Evolutionary conservation across 2,329 filamentous ascomycete species (phyloP).

Genomic region (Fusarium cyanostomum): DNA sequence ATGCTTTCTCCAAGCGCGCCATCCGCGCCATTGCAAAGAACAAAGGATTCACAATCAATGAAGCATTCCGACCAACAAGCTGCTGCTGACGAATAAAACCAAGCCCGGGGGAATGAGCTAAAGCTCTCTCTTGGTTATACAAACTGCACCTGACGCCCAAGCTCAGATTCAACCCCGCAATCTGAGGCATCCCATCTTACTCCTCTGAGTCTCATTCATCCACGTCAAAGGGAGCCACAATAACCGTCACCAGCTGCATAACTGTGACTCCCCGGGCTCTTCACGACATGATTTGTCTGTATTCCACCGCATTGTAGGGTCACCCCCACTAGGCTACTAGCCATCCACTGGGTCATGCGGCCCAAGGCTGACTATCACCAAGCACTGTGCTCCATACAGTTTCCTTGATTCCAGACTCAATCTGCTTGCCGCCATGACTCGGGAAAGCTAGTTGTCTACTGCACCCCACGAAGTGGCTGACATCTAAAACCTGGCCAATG

Average conservation of each 20-base stretch:
- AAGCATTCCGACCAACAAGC: not conserved
- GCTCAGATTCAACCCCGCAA: conserved; percentile 18
- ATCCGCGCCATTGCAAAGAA: not conserved
- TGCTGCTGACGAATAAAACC: conserved; percentile 1
- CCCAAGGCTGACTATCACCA: conserved; percentile 18
- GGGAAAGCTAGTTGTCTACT: conserved; percentile 10
- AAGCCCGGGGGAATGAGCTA: conserved; percentile 1
- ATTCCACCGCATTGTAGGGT: conserved; percentile 13
- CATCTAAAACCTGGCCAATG: conserved; percentile 23
- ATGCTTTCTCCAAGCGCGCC: conserved; percentile 3
- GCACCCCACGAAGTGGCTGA: conserved; percentile 31
- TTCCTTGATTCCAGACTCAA: conserved; percentile 17
- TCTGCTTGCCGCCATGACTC: conserved; percentile 15
- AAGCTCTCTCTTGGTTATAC: conserved; percentile 9
- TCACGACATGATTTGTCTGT: conserved; percentile 32
- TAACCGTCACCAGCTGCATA: not conserved
- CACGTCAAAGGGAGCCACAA: conserved; percentile 15
- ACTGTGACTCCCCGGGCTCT: conserved; percentile 15
- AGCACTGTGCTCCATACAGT: conserved; percentile 30
- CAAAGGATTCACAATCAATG: not conserved
- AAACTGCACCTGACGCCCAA: conserved; percentile 10
- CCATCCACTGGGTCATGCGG: conserved; percentile 30
- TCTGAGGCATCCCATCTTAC: conserved; percentile 1
- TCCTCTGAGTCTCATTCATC: not conserved
- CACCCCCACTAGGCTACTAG: conserved; percentile 25